phyloP scores from a whole-genome alignment of 768 basidiomycete genomes.

The Agaricus bisporus region DNA sequence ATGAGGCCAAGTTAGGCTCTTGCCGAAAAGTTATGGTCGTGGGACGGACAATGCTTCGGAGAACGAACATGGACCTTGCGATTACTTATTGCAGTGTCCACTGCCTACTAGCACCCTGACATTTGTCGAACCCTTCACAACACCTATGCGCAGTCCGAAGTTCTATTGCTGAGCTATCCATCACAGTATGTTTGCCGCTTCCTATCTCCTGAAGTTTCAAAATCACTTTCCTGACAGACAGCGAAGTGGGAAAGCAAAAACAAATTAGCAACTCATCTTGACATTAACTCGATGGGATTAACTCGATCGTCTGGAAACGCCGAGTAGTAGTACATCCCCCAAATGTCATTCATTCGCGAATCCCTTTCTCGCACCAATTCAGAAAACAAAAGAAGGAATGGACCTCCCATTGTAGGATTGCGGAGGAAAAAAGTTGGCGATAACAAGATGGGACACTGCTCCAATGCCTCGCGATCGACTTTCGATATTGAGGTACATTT shows the following conservation, averaged over 20 bases:
- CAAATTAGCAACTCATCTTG: not conserved
- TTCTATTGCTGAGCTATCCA: not conserved
- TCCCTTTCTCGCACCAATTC: too few species aligned
- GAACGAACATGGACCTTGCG: not conserved
- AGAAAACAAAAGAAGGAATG: too few species aligned
- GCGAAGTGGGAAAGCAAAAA: not conserved
- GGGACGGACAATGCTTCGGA: not conserved
- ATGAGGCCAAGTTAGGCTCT: not conserved
- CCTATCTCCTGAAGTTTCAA: constrained; percentile 3
- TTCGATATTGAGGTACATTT: too few species aligned
- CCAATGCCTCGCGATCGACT: too few species aligned
- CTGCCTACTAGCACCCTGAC: not conserved
- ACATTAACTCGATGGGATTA: not conserved
- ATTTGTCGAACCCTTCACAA: not conserved
- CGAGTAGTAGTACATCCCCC: too few species aligned
- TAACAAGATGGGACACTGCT: too few species aligned
- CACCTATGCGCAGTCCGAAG: constrained; percentile 1
- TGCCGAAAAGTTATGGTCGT: not conserved
- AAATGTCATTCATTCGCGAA: too few species aligned
- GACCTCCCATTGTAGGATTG: too few species aligned
- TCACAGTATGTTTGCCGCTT: not conserved
- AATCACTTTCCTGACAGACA: constrained; percentile 2
- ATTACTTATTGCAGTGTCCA: constrained; percentile 1
- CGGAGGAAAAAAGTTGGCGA: too few species aligned
- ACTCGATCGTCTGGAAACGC: constrained; percentile 1